Conservation (phyloP, 306 rosid genomes). For the Begonia loranthoides region DNA sequence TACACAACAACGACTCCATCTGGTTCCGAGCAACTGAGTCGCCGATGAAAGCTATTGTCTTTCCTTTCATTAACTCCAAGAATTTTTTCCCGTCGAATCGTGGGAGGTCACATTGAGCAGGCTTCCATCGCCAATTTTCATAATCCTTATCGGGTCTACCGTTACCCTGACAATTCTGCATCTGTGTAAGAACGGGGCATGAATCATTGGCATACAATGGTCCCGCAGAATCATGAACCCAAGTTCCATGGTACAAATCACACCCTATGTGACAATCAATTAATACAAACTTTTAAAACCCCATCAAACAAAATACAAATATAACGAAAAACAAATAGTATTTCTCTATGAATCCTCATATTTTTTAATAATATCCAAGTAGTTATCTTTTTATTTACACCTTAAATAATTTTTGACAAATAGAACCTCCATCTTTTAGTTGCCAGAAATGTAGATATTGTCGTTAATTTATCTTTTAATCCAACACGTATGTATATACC, state of each 20-base stretch:
- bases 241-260: constrained; percentile 75
- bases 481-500: too few species aligned
- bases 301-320: too few species aligned
- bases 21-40: constrained; percentile 97
- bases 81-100: constrained; percentile 70
- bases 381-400: too few species aligned
- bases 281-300: neutral
- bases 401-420: too few species aligned
- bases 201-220: constrained; percentile 72
- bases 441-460: too few species aligned
- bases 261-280: constrained; percentile 40
- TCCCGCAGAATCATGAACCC: constrained; percentile 74
- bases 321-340: too few species aligned
- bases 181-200: constrained; percentile 88
- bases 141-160: constrained; percentile 96
- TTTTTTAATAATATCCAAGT: too few species aligned
- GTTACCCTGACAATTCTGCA: constrained; percentile 97
- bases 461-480: too few species aligned
- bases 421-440: too few species aligned
- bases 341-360: too few species aligned
- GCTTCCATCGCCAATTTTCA: constrained; percentile 96
- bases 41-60: constrained; percentile 89
- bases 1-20: constrained; percentile 89
- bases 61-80: constrained; percentile 87
- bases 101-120: constrained; percentile 75